Conservation (phyloP, 129 eudicot species). For the Chrysanthemum seticuspe region DNA sequence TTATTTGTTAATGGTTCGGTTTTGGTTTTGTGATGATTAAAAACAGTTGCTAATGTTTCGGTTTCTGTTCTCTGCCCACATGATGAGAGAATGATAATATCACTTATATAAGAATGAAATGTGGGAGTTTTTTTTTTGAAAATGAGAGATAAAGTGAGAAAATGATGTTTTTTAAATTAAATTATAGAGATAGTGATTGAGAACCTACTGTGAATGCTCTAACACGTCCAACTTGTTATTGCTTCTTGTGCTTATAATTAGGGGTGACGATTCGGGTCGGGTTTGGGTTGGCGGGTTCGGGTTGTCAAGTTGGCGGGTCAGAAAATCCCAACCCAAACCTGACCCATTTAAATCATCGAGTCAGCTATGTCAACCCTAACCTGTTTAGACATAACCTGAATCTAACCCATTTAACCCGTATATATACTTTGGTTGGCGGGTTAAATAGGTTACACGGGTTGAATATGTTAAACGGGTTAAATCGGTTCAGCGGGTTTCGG, state of each 20-base stretch:
- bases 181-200: neutral
- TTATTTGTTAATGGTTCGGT: neutral
- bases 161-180: neutral
- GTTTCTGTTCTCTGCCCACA: neutral
- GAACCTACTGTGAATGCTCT: neutral
- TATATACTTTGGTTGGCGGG: too few species aligned
- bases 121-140: neutral
- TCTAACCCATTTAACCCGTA: too few species aligned
- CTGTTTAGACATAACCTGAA: too few species aligned
- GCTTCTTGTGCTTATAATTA: neutral
- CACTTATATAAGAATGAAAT: neutral
- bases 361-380: too few species aligned
- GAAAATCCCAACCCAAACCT: too few species aligned
- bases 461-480: too few species aligned
- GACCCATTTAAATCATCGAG: too few species aligned
- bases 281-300: too few species aligned
- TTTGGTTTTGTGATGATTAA: neutral
- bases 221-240: neutral
- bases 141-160: neutral
- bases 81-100: neutral
- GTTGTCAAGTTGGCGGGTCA: too few species aligned
- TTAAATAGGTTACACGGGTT: too few species aligned
- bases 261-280: too few species aligned
- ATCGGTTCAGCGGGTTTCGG: too few species aligned
- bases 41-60: neutral